These are phyloP conservation scores for Cyclaneusma minus DNA, from an alignment of 2,329 filamentous ascomycete genomes.

Conservation along the genomic window DNA sequence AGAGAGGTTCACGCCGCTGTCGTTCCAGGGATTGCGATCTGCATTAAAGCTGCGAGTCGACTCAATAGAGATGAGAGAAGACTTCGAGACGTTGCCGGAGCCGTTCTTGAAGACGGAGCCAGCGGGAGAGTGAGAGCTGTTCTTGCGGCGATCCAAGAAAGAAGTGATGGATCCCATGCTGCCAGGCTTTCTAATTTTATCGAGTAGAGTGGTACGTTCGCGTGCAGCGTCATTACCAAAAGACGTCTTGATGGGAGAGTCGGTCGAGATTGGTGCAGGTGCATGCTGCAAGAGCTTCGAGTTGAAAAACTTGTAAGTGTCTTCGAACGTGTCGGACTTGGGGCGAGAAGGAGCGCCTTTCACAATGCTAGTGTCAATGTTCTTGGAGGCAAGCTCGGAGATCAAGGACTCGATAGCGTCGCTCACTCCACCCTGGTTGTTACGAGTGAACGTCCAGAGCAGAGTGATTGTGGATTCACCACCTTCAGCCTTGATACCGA, in stretches of 20 bases:
- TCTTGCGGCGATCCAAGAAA: conserved; percentile 93
- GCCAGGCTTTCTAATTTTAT: conserved; percentile 84
- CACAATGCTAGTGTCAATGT: conserved; percentile 75
- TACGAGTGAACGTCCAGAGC: conserved; percentile 77
- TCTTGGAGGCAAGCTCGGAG: conserved; percentile 68
- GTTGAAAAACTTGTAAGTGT: conserved; percentile 91
- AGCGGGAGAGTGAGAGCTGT: conserved; percentile 71
- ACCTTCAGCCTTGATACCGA: conserved; percentile 40
- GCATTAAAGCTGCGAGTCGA: conserved; percentile 80
- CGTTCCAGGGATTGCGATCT: conserved; percentile 96
- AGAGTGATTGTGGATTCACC: conserved; percentile 44
- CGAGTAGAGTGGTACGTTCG: conserved; percentile 73
- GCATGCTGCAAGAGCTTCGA: conserved; percentile 93
- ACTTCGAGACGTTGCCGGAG: conserved; percentile 80
- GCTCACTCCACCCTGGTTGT: conserved; percentile 88
- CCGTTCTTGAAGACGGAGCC: conserved; percentile 83
- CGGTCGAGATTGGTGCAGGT: conserved; percentile 62
- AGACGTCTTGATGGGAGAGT: conserved; percentile 74
- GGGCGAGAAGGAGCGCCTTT: conserved; percentile 95
- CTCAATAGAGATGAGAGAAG: conserved; percentile 89
- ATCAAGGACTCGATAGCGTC: conserved; percentile 94
- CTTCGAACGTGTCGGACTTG: conserved; percentile 96
- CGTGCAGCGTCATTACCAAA: conserved; percentile 70
- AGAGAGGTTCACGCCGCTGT: conserved; percentile 84
- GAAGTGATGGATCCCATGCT: conserved; percentile 90